Conservation (phyloP, 768 basidiomycete species). For the Termitomyces sp. region DNA sequence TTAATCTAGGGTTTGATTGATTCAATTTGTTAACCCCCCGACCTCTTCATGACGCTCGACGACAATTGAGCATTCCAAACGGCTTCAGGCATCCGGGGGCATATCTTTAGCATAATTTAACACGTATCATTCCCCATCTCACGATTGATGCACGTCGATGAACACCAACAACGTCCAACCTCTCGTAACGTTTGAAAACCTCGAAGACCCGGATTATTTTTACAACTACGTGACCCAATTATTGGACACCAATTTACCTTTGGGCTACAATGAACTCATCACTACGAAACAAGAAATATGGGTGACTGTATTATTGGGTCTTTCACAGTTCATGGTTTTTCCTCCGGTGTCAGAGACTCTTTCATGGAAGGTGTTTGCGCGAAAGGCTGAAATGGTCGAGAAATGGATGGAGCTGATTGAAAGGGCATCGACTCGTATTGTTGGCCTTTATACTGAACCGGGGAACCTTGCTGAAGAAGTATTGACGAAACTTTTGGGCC, state of each 20-base stretch:
- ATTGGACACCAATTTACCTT: slow-evolving; percentile 13
- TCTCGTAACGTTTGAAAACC: slow-evolving; percentile 11
- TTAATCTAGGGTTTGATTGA: not conserved
- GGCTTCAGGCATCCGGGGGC: not conserved
- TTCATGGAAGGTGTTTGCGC: slow-evolving; percentile 52
- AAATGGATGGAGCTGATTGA: slow-evolving; percentile 52
- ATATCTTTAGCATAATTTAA: not conserved
- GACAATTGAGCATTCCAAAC: not conserved
- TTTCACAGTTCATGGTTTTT: slow-evolving; percentile 57
- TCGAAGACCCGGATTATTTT: slow-evolving; percentile 16
- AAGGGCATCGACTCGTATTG: slow-evolving; percentile 45
- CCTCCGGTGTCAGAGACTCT: slow-evolving; percentile 44
- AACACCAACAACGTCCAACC: slow-evolving; percentile 11
- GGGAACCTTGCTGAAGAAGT: slow-evolving; percentile 45
- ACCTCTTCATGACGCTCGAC: not conserved
- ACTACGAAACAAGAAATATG: slow-evolving; percentile 39
- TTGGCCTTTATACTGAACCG: slow-evolving; percentile 45
- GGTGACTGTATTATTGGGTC: slow-evolving; percentile 45
- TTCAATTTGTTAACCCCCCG: not conserved
- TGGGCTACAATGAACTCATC: slow-evolving; percentile 13
- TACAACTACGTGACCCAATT: slow-evolving; percentile 16
- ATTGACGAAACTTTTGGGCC: slow-evolving; percentile 47
- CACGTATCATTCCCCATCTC: not conserved
- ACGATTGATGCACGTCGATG: slow-evolving; percentile 11
- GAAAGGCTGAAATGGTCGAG: slow-evolving; percentile 54